These are phyloP conservation scores for Colletotrichum costaricense DNA, from an alignment of 2,329 filamentous ascomycete genomes.

Conservation along the genomic window DNA sequence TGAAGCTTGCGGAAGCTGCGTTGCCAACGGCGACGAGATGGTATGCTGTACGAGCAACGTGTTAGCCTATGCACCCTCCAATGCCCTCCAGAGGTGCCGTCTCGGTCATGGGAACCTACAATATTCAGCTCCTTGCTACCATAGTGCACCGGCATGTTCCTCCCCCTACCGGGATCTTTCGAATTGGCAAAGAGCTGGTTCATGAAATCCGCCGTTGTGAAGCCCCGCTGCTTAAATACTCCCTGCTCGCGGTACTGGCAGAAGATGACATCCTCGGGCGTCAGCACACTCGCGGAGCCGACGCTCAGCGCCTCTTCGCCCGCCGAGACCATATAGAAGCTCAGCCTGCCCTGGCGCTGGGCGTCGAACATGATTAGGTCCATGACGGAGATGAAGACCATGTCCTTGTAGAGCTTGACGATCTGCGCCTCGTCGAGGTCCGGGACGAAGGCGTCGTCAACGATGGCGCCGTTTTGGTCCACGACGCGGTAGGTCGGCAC, in stretches of 20 bases:
- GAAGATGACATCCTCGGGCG: slow-evolving; percentile 90
- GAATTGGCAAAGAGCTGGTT: slow-evolving; percentile 91
- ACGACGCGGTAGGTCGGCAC: slow-evolving; percentile 94
- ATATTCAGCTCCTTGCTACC: slow-evolving; percentile 87
- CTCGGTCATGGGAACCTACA: slow-evolving; percentile 59
- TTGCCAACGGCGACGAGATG: slow-evolving; percentile 84
- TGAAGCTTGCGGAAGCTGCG: slow-evolving; percentile 88
- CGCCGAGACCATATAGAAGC: slow-evolving; percentile 97
- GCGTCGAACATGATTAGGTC: slow-evolving; percentile 98
- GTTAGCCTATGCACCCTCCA: neutral
- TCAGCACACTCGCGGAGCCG: slow-evolving; percentile 85
- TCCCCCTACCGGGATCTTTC: slow-evolving; percentile 81
- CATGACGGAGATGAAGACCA: slow-evolving; percentile 83
- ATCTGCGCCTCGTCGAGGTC: slow-evolving; percentile 75
- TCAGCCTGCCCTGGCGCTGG: slow-evolving; percentile 91
- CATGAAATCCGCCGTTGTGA: slow-evolving; percentile 91
- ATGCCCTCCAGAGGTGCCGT: neutral
- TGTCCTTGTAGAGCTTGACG: slow-evolving; percentile 71
- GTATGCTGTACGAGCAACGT: slow-evolving; percentile 69
- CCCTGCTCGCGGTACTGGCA: slow-evolving; percentile 96
- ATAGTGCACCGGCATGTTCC: slow-evolving; percentile 99
- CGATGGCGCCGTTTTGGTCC: slow-evolving; percentile 85
- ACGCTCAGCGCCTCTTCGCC: slow-evolving; percentile 96
- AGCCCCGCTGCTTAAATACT: slow-evolving; percentile 90
- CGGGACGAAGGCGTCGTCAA: slow-evolving; percentile 77